These are phyloP conservation scores for Fusarium euwallaceae DNA, from an alignment of 2,329 filamentous ascomycete species.

Conservation along the genomic window DNA sequence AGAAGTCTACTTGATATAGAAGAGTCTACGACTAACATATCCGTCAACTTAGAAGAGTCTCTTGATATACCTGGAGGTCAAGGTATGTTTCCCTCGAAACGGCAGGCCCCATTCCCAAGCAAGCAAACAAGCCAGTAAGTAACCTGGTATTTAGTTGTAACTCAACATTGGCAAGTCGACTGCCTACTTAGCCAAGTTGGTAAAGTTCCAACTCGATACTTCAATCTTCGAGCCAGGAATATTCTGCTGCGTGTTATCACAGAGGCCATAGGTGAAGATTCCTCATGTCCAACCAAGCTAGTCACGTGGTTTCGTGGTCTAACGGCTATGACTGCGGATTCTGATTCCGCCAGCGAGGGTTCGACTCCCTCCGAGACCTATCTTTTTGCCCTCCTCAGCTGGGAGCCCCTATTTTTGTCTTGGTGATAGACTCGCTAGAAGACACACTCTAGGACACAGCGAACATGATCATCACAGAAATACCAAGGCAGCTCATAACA, in stretches of 20 bases:
- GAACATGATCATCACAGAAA: not conserved
- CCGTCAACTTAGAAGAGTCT: not conserved
- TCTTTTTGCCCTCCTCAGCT: not conserved
- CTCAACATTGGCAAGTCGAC: not conserved
- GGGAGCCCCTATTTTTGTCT: not conserved
- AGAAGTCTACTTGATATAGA: too few species aligned
- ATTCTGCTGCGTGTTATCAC: not conserved
- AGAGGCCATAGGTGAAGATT: not conserved
- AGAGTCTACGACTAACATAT: not conserved
- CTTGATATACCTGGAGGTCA: too few species aligned
- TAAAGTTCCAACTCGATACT: not conserved
- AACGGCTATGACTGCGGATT: conserved; percentile 24
- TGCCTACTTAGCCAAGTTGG: not conserved
- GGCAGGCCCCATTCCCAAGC: not conserved
- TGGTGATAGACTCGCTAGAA: not conserved
- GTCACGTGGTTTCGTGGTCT: conserved; percentile 12
- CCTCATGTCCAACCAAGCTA: not conserved
- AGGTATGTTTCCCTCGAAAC: not conserved
- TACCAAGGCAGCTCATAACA: not conserved
- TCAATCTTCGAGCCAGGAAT: not conserved
- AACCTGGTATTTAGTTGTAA: not conserved
- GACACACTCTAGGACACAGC: not conserved
- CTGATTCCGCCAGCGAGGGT: conserved; percentile 24
- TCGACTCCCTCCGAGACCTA: conserved; percentile 16
- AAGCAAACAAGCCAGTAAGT: not conserved